Conservation (phyloP, 331 rosid species). For the Arachis monticola region DNA sequence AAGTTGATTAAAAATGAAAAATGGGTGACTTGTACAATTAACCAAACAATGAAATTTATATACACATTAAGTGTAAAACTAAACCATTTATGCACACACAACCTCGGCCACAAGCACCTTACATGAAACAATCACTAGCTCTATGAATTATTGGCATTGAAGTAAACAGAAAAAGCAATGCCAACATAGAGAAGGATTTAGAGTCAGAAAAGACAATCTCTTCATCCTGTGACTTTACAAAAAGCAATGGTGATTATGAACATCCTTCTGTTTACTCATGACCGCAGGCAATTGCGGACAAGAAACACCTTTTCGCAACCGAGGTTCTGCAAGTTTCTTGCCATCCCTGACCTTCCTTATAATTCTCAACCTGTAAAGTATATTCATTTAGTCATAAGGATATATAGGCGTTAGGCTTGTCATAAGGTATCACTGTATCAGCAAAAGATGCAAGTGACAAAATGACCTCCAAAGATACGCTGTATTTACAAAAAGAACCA, state of each 20-base stretch:
- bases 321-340: slow-evolving; percentile 39
- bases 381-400: neutral
- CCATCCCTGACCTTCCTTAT: slow-evolving; percentile 77
- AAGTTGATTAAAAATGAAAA: too few relatives aligned
- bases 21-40: too few relatives aligned
- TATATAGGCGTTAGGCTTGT: slow-evolving; percentile 10
- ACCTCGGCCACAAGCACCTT: neutral
- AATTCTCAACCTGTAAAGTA: slow-evolving; percentile 68
- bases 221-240: slow-evolving; percentile 20
- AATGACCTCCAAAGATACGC: too few relatives aligned
- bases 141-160: slow-evolving; percentile 17
- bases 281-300: slow-evolving; percentile 56
- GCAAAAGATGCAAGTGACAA: neutral
- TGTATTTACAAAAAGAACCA: too few relatives aligned
- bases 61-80: too few relatives aligned
- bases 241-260: neutral
- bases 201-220: slow-evolving; percentile 10
- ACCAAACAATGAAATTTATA: too few relatives aligned
- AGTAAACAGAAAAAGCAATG: slow-evolving; percentile 12
- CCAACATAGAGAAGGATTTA: neutral
- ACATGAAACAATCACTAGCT: neutral
- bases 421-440: neutral
- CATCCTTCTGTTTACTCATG: slow-evolving; percentile 13
- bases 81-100: too few relatives aligned
- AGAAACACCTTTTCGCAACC: slow-evolving; percentile 62